Evolutionary conservation across 768 basidiomycete species (phyloP).

Genomic region (Neoboletus brunneissimus): DNA sequence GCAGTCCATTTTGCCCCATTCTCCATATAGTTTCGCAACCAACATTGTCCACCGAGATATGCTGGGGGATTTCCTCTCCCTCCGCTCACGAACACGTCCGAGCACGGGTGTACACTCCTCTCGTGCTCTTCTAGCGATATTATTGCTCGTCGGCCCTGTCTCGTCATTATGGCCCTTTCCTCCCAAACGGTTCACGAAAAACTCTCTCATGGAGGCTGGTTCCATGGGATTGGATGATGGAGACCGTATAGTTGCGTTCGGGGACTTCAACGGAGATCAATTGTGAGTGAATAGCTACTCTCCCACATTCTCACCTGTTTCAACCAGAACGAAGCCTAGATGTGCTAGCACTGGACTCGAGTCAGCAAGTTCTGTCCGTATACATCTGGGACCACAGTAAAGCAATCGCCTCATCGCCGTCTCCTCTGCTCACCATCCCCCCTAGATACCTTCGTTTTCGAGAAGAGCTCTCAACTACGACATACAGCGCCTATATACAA

Average conservation of each 20-base stretch:
- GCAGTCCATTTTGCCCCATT: neutral
- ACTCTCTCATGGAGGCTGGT: slow-evolving; percentile 77
- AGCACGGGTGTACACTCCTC: neutral
- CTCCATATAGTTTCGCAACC: neutral
- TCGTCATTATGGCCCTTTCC: slow-evolving; percentile 76
- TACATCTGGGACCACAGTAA: slow-evolving; percentile 82
- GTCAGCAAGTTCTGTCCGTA: slow-evolving; percentile 73
- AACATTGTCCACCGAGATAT: slow-evolving; percentile 7
- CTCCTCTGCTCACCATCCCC: slow-evolving; percentile 5
- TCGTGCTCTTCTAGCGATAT: slow-evolving; percentile 10
- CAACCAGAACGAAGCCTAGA: slow-evolving; percentile 57
- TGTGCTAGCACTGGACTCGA: slow-evolving; percentile 68
- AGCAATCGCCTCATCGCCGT: slow-evolving; percentile 13
- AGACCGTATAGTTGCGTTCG: slow-evolving; percentile 80
- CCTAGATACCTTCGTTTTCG: slow-evolving; percentile 58
- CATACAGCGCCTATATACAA: slow-evolving; percentile 66
- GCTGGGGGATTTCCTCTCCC: slow-evolving; percentile 1
- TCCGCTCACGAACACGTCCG: neutral
- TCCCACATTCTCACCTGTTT: neutral
- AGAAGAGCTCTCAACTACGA: slow-evolving; percentile 47
- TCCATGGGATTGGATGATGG: slow-evolving; percentile 71
- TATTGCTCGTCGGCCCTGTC: slow-evolving; percentile 22
- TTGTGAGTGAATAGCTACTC: slow-evolving; percentile 53
- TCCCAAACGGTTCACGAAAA: slow-evolving; percentile 80
- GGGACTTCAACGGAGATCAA: slow-evolving; percentile 96